Percentiles rank a stretch among this genome's conserved stretches.
Evolutionary conservation across 1,284 basidiomycete genomes (phyloP).

Genomic region (Fomitopsis betulina): DNA sequence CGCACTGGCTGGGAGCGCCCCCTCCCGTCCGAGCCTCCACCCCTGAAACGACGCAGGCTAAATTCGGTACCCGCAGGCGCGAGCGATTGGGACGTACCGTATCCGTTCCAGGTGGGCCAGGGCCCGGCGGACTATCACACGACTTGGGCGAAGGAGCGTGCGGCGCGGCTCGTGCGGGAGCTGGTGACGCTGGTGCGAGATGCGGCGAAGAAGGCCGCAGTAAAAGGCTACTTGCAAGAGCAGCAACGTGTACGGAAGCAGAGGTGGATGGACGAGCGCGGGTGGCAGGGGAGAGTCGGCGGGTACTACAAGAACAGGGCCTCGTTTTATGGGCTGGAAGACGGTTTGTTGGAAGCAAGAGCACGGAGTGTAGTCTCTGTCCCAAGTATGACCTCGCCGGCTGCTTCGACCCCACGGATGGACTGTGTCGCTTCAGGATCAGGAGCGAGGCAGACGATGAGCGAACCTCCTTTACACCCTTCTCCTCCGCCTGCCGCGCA

Average conservation of each 20-base stretch:
- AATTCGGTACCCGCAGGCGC: conserved; percentile 70
- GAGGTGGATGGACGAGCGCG: conserved; percentile 16
- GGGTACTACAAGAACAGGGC: conserved; percentile 33
- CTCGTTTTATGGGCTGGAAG: conserved; percentile 16
- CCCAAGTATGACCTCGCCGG: neutral
- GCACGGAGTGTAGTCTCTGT: neutral
- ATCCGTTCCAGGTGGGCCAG: conserved; percentile 65
- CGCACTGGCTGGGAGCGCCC: conserved; percentile 6
- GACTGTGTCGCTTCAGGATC: neutral
- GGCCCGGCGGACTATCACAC: conserved; percentile 56
- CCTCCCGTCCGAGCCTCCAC: conserved; percentile 20
- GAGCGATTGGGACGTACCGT: conserved; percentile 74
- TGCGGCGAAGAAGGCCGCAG: conserved; percentile 35
- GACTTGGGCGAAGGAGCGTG: conserved; percentile 60
- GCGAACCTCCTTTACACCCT: neutral
- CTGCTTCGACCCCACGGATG: neutral
- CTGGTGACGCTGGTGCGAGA: conserved; percentile 55
- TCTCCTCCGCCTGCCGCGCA: neutral
- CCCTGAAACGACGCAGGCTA: conserved; percentile 56
- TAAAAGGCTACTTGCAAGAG: conserved; percentile 20
- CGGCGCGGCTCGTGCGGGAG: conserved; percentile 56
- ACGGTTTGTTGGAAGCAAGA: neutral
- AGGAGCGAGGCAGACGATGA: conserved; percentile 4
- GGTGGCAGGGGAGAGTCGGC: conserved; percentile 16
- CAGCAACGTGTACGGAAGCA: conserved; percentile 5